These are phyloP conservation scores for Aspergillus sp. DNA, from an alignment of 2,329 filamentous ascomycete species.

Conservation along the genomic window DNA sequence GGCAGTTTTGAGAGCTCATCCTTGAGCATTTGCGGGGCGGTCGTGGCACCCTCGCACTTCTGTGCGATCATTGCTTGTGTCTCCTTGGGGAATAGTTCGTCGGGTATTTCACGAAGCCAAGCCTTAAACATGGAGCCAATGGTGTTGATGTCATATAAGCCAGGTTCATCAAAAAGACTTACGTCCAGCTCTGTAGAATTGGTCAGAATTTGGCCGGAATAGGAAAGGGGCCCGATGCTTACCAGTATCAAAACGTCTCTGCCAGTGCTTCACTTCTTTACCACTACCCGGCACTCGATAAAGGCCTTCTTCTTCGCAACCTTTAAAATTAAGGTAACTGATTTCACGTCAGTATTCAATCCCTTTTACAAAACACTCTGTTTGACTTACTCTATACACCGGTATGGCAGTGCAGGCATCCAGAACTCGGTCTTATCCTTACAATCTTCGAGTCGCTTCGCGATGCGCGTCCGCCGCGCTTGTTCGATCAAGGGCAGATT, in stretches of 20 bases:
- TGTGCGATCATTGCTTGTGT: slow-evolving; percentile 77
- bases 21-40: slow-evolving; percentile 79
- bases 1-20: slow-evolving; percentile 93
- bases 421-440: slow-evolving; percentile 96
- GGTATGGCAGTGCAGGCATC: slow-evolving; percentile 96
- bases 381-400: slow-evolving; percentile 76
- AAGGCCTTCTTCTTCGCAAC: slow-evolving; percentile 87
- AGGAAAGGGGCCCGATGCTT: slow-evolving; percentile 24
- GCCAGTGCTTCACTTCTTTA: slow-evolving; percentile 89
- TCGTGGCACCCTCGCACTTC: slow-evolving; percentile 75
- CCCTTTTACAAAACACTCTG: neutral
- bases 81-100: slow-evolving; percentile 85
- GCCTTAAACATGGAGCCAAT: slow-evolving; percentile 95
- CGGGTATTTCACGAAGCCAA: slow-evolving; percentile 91
- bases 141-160: slow-evolving; percentile 94
- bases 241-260: slow-evolving; percentile 86
- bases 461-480: slow-evolving; percentile 86
- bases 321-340: slow-evolving; percentile 87
- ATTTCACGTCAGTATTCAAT: slow-evolving; percentile 18
- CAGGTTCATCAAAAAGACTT: slow-evolving; percentile 80
- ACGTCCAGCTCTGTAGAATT: slow-evolving; percentile 72
- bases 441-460: slow-evolving; percentile 81
- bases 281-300: slow-evolving; percentile 91
- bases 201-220: neutral
- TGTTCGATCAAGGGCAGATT: slow-evolving; percentile 85